phyloP scores from a whole-genome alignment of 768 basidiomycete species.

The Collybia sp. region DNA sequence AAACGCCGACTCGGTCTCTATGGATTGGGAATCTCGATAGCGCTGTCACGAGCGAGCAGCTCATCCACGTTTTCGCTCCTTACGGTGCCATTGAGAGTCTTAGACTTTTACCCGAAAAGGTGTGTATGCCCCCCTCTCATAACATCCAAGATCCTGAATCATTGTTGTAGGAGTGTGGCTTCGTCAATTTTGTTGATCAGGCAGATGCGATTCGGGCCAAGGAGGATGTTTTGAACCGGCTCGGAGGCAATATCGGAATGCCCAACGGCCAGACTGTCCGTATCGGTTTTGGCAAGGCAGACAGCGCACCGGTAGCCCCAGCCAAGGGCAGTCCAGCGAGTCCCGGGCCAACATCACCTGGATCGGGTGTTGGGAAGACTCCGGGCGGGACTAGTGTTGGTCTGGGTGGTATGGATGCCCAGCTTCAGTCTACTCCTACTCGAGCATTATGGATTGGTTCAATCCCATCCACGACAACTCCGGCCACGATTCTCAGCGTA shows the following conservation, averaged over 20 bases:
- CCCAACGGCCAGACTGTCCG: slow-evolving; percentile 94
- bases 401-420: slow-evolving; percentile 73
- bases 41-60: slow-evolving; percentile 89
- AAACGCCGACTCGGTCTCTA: slow-evolving; percentile 91
- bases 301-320: slow-evolving; percentile 90
- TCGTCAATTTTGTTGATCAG: slow-evolving; percentile 97
- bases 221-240: slow-evolving; percentile 93
- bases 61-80: slow-evolving; percentile 92
- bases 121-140: slow-evolving; percentile 23
- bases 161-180: slow-evolving; percentile 82
- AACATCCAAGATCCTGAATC: slow-evolving; percentile 3
- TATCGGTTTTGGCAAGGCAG: slow-evolving; percentile 97
- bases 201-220: slow-evolving; percentile 96
- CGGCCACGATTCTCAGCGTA: slow-evolving; percentile 90
- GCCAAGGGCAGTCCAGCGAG: slow-evolving; percentile 69
- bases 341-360: slow-evolving; percentile 63
- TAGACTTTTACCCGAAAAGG: slow-evolving; percentile 95
- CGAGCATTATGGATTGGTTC: slow-evolving; percentile 97
- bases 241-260: slow-evolving; percentile 92
- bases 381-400: slow-evolving; percentile 39
- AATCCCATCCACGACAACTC: slow-evolving; percentile 92
- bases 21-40: slow-evolving; percentile 99
- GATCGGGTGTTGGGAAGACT: slow-evolving; percentile 39
- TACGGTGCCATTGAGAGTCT: slow-evolving; percentile 98
- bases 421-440: slow-evolving; percentile 88